phyloP scores from a whole-genome alignment of 2,329 filamentous ascomycete genomes.

The Aspergillus piperis region DNA sequence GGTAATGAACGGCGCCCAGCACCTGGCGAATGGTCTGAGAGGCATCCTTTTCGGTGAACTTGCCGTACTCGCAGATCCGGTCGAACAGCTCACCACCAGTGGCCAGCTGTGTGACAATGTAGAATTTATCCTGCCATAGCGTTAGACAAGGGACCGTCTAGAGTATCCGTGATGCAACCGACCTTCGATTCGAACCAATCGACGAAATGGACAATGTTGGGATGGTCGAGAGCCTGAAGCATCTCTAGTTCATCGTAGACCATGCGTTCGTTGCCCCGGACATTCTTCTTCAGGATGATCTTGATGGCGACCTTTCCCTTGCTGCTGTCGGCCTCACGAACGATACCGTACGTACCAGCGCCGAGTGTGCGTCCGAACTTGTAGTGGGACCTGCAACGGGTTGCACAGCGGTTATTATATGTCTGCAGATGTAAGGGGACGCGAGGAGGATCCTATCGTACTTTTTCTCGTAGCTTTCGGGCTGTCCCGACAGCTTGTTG shows the following conservation, averaged over 20 bases:
- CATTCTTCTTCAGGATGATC: conserved; percentile 99
- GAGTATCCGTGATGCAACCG: conserved; percentile 33
- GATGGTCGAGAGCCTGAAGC: conserved; percentile 86
- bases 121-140: conserved; percentile 84
- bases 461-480: conserved; percentile 99
- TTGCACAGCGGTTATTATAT: conserved; percentile 13
- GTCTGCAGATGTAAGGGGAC: conserved; percentile 9
- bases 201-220: conserved; percentile 94
- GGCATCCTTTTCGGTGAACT: conserved; percentile 97
- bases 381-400: conserved; percentile 70
- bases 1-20: conserved; percentile 87
- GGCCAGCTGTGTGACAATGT: conserved; percentile 95
- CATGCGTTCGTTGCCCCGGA: conserved; percentile 98
- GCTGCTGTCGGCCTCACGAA: conserved; percentile 86
- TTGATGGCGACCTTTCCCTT: conserved; percentile 88
- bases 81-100: conserved; percentile 97
- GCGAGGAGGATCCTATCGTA: conserved; percentile 45
- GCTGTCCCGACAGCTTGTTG: conserved; percentile 93
- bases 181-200: conserved; percentile 99
- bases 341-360: conserved; percentile 97
- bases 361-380: conserved; percentile 90
- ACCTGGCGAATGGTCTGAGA: conserved; percentile 95
- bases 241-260: conserved; percentile 96
- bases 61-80: conserved; percentile 95
- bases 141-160: conserved; percentile 13